phyloP scores from a whole-genome alignment of 805 yeast species.

The Starmerella vaccinii region DNA sequence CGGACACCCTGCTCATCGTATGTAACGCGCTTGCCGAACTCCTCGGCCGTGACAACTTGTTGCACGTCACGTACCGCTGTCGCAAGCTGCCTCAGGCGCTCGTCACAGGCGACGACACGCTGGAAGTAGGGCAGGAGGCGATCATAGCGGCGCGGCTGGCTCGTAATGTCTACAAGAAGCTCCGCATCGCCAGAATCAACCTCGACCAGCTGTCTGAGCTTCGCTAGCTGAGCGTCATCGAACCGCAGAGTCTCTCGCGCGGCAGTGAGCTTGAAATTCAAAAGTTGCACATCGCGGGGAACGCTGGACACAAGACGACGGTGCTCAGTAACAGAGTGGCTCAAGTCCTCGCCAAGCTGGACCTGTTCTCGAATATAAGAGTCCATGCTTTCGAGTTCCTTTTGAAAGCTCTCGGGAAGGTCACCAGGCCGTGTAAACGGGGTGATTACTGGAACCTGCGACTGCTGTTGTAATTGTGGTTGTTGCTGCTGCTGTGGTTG shows the following conservation, averaged over 20 bases:
- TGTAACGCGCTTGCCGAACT: constrained; percentile 22
- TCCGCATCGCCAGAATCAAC: constrained; percentile 28
- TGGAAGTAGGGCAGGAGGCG: constrained; percentile 28
- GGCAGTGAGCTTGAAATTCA: constrained; percentile 40
- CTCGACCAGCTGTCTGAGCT: constrained; percentile 28
- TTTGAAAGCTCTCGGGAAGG: constrained; percentile 44
- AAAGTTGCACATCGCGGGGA: constrained; percentile 46
- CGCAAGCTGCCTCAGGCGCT: constrained; percentile 27
- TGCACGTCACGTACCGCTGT: constrained; percentile 30
- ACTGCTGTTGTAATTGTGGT: constrained; percentile 20
- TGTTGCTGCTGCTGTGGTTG: constrained; percentile 21
- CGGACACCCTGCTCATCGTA: constrained; percentile 19
- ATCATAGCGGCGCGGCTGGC: constrained; percentile 29
- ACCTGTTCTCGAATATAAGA: constrained; percentile 45
- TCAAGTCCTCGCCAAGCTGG: constrained; percentile 42
- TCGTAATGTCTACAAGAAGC: constrained; percentile 22
- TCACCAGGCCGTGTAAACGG: constrained; percentile 52
- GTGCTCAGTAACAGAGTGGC: constrained; percentile 37
- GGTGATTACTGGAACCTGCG: constrained; percentile 34
- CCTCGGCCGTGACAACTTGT: constrained; percentile 29
- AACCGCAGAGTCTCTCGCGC: constrained; percentile 44
- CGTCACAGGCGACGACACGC: constrained; percentile 30
- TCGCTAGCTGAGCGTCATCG: constrained; percentile 34
- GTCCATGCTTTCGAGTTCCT: constrained; percentile 47
- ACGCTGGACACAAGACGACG: constrained; percentile 36